Percentiles rank a stretch among this genome's conserved stretches.
phyloP scores from a whole-genome alignment of 495 filamentous ascomycete genomes.

The Podospora australis region DNA sequence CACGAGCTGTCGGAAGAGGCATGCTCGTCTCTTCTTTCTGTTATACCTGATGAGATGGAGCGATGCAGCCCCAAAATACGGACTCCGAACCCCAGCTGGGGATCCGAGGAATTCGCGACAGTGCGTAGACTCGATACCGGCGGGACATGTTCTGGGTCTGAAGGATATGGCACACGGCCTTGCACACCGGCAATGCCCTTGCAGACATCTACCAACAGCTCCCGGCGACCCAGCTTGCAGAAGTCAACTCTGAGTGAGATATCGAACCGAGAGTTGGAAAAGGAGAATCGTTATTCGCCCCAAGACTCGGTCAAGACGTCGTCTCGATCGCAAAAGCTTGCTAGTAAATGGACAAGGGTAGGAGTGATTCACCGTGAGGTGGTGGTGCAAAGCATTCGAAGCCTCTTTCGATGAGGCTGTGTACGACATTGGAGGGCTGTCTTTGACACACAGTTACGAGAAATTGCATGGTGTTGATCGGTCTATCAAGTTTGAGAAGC shows the following conservation, averaged over 20 bases:
- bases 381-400: slow-evolving; percentile 37
- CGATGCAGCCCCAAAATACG: slow-evolving; percentile 11
- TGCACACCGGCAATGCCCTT: slow-evolving; percentile 1
- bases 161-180: neutral
- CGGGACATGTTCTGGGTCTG: too few relatives aligned
- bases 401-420: slow-evolving; percentile 31
- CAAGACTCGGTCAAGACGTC: slow-evolving; percentile 14
- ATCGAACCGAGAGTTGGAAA: slow-evolving; percentile 20
- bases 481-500: slow-evolving; percentile 3
- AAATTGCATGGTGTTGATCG: slow-evolving; percentile 3
- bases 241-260: slow-evolving; percentile 10
- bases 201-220: slow-evolving; percentile 13
- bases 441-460: too few relatives aligned
- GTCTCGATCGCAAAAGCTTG: slow-evolving; percentile 6
- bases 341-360: slow-evolving; percentile 28
- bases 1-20: slow-evolving; percentile 6
- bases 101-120: too few relatives aligned
- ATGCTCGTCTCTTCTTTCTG: slow-evolving; percentile 19
- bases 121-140: too few relatives aligned
- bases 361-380: slow-evolving; percentile 32
- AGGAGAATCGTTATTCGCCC: slow-evolving; percentile 22
- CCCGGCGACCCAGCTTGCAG: slow-evolving; percentile 12
- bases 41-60: slow-evolving; percentile 37
- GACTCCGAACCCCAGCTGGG: too few relatives aligned
- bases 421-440: too few relatives aligned